Conservation (phyloP, 208 protist species). For the Leishmania braziliensis region DNA sequence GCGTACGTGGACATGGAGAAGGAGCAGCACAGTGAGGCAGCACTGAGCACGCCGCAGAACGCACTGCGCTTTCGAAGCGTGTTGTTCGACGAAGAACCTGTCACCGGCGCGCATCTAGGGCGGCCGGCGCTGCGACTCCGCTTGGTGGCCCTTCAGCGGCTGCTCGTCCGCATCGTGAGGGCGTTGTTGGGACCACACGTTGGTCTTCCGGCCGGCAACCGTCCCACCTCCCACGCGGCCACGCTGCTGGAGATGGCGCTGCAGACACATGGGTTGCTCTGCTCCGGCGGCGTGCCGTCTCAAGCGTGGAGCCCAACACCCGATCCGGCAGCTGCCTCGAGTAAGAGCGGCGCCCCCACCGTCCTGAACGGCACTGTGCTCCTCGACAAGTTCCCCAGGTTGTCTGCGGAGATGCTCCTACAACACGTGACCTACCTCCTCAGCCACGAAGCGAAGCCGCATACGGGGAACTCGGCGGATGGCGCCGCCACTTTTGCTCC, state of each 20-base stretch:
- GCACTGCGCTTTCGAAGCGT: constrained; percentile 16
- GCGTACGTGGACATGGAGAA: constrained; percentile 42
- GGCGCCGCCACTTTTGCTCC: background rate
- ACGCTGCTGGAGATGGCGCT: constrained; percentile 70
- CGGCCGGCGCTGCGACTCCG: constrained; percentile 43
- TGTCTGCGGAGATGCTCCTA: constrained; percentile 47
- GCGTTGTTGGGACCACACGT: background rate
- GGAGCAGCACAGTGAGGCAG: background rate
- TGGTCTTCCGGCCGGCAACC: constrained; percentile 16
- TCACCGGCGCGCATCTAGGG: constrained; percentile 10
- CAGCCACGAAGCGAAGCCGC: background rate
- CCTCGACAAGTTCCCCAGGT: constrained; percentile 57
- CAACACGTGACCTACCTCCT: constrained; percentile 46
- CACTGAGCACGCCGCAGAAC: background rate
- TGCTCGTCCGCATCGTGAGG: constrained; percentile 41
- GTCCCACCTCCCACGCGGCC: constrained; percentile 32
- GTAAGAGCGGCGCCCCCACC: background rate
- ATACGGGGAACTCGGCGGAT: background rate
- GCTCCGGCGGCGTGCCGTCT: constrained; percentile 53
- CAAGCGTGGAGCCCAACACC: constrained; percentile 40
- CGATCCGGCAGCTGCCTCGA: constrained; percentile 8
- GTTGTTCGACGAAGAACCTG: constrained; percentile 39
- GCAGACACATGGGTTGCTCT: constrained; percentile 67
- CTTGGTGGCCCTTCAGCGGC: constrained; percentile 27
- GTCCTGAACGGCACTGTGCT: constrained; percentile 20